phyloP scores from a whole-genome alignment of 2,329 filamentous ascomycete genomes.

The Cryoendolithus antarcticus region DNA sequence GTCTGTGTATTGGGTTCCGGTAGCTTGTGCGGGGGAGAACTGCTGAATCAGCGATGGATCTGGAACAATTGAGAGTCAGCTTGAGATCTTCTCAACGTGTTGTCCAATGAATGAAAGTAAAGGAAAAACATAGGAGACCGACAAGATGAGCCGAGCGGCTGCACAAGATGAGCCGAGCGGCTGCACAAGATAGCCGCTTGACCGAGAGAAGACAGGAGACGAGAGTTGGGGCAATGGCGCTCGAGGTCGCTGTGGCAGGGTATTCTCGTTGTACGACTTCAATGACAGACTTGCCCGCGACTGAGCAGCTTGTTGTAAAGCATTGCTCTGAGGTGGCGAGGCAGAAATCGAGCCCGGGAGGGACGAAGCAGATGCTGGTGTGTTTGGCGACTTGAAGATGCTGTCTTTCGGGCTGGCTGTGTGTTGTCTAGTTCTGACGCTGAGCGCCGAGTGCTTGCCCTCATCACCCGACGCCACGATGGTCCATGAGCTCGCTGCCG shows the following conservation, averaged over 20 bases:
- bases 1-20: constrained; percentile 31
- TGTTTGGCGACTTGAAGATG: constrained; percentile 15
- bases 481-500: not conserved
- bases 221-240: constrained; percentile 7
- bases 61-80: too few relatives aligned
- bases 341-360: constrained; percentile 6
- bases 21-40: constrained; percentile 30
- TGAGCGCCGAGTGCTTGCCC: too few relatives aligned
- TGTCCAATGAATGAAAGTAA: too few relatives aligned
- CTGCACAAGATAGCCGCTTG: too few relatives aligned
- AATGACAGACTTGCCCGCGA: too few relatives aligned
- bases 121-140: constrained; percentile 22
- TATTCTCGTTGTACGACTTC: too few relatives aligned
- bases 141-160: constrained; percentile 30
- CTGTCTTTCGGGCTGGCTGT: constrained; percentile 8
- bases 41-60: constrained; percentile 49
- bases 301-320: too few relatives aligned
- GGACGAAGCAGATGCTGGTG: constrained; percentile 11
- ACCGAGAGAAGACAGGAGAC: constrained; percentile 25
- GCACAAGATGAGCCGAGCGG: constrained; percentile 22
- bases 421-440: too few relatives aligned
- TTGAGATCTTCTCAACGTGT: too few relatives aligned
- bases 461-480: constrained; percentile 2
- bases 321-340: constrained; percentile 8
- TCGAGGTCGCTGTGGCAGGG: too few relatives aligned